A percentile compares a stretch with the other conserved stretches of the same genome.
Evolutionary conservation across 2,329 filamentous ascomycete genomes (phyloP).

Genomic region (Sphaceloma murrayae): DNA sequence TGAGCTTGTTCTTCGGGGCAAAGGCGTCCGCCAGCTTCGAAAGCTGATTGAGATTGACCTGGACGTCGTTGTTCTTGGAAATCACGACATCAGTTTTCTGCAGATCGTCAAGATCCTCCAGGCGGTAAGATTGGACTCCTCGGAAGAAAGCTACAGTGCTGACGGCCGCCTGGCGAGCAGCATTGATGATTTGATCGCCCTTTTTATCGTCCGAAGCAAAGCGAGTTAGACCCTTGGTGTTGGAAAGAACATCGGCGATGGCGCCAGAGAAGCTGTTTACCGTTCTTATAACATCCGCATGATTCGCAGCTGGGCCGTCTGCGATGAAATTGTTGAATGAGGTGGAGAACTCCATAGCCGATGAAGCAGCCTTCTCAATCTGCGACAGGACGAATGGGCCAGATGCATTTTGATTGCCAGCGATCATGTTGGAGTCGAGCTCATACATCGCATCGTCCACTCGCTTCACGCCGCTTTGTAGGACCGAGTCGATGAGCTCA

Average conservation of each 20-base stretch:
- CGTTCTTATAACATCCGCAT: conserved; percentile 85
- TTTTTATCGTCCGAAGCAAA: conserved; percentile 95
- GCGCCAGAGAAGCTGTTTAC: conserved; percentile 85
- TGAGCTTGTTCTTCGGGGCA: conserved; percentile 78
- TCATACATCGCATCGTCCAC: conserved; percentile 97
- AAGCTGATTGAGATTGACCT: conserved; percentile 84
- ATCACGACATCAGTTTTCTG: conserved; percentile 97
- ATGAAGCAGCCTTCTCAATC: conserved; percentile 91
- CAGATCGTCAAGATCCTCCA: conserved; percentile 80
- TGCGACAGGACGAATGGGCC: conserved; percentile 91
- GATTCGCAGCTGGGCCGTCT: conserved; percentile 82
- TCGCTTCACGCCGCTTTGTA: conserved; percentile 83
- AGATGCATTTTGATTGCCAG: conserved; percentile 95
- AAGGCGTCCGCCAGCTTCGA: conserved; percentile 91
- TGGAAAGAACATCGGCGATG: conserved; percentile 86
- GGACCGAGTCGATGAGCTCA: conserved; percentile 92
- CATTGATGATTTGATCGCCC: conserved; percentile 71
- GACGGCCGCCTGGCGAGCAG: conserved; percentile 72
- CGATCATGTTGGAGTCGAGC: conserved; percentile 94
- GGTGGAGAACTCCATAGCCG: conserved; percentile 92
- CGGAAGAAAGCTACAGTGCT: conserved; percentile 93
- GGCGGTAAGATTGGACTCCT: conserved; percentile 80
- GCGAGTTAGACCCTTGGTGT: conserved; percentile 88
- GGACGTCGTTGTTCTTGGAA: conserved; percentile 92
- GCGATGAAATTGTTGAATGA: conserved; percentile 98